phyloP scores from a whole-genome alignment of 768 basidiomycete species.

The Tylopilus intermedius region DNA sequence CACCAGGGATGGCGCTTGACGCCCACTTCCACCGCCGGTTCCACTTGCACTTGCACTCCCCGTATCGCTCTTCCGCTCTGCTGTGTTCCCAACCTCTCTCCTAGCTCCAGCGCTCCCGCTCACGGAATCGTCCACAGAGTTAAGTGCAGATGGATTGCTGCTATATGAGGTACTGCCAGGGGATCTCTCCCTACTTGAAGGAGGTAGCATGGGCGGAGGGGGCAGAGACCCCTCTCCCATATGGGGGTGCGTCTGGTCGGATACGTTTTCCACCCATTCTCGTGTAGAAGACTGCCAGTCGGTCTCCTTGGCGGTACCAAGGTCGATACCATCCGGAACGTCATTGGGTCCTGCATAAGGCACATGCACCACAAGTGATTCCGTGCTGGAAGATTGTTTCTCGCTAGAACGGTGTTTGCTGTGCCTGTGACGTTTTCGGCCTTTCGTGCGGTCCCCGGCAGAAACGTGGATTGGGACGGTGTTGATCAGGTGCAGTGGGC shows the following conservation, averaged over 20 bases:
- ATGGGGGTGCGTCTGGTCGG: slow-evolving; percentile 26
- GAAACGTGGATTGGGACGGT: slow-evolving; percentile 25
- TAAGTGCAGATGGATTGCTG: slow-evolving; percentile 21
- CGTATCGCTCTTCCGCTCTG: slow-evolving; percentile 7
- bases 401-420: background rate
- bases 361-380: slow-evolving; percentile 29
- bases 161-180: slow-evolving; percentile 23
- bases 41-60: slow-evolving; percentile 14
- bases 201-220: slow-evolving; percentile 4
- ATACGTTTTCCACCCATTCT: slow-evolving; percentile 44
- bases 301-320: slow-evolving; percentile 18
- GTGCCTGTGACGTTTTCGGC: slow-evolving; percentile 7
- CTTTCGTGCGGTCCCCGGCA: slow-evolving; percentile 27
- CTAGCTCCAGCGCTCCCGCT: slow-evolving; percentile 5
- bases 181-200: slow-evolving; percentile 18
- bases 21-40: background rate
- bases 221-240: slow-evolving; percentile 3
- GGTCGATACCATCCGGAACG: slow-evolving; percentile 17
- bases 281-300: slow-evolving; percentile 33
- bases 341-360: slow-evolving; percentile 17
- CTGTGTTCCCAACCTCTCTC: slow-evolving; percentile 5
- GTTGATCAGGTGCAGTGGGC: slow-evolving; percentile 9
- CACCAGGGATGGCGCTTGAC: slow-evolving; percentile 10
- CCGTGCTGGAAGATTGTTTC: slow-evolving; percentile 15
- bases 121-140: slow-evolving; percentile 24